phyloP scores from a whole-genome alignment of 768 basidiomycete species.

The Glaciozyma antarctica region DNA sequence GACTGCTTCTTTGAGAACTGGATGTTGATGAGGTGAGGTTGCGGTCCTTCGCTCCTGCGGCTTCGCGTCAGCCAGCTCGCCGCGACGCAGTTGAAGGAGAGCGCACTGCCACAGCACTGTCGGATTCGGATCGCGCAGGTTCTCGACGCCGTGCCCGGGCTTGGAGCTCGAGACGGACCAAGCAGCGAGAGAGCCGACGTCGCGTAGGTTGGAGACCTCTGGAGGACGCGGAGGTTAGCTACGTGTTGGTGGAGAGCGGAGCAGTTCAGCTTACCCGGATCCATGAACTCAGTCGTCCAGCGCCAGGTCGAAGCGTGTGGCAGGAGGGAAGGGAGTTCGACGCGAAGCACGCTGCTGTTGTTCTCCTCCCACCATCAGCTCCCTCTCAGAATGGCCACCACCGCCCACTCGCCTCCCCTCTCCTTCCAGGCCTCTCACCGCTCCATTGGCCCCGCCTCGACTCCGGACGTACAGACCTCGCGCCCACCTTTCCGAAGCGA shows the following conservation, averaged over 20 bases:
- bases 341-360: too few relatives aligned
- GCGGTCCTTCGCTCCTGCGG: constrained; percentile 69
- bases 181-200: constrained; percentile 68
- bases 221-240: too few relatives aligned
- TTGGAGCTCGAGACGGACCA: constrained; percentile 97
- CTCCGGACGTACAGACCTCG: neutral
- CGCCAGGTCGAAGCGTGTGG: too few relatives aligned
- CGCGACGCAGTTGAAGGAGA: constrained; percentile 31
- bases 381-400: too few relatives aligned
- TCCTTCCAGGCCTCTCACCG: neutral
- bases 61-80: neutral
- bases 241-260: too few relatives aligned
- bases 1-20: constrained; percentile 85
- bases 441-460: constrained; percentile 1
- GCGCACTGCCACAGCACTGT: constrained; percentile 95
- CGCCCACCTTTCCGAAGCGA: neutral
- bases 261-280: too few relatives aligned
- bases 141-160: constrained; percentile 91
- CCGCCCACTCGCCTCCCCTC: too few relatives aligned
- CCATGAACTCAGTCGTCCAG: too few relatives aligned
- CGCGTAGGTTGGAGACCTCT: constrained; percentile 26
- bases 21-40: constrained; percentile 90
- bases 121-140: constrained; percentile 63
- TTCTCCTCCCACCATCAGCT: too few relatives aligned
- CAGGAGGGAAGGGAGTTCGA: too few relatives aligned